These are phyloP conservation scores for Echeveria elegans DNA, from an alignment of 164 flowering plant genomes.

Conservation along the genomic window DNA sequence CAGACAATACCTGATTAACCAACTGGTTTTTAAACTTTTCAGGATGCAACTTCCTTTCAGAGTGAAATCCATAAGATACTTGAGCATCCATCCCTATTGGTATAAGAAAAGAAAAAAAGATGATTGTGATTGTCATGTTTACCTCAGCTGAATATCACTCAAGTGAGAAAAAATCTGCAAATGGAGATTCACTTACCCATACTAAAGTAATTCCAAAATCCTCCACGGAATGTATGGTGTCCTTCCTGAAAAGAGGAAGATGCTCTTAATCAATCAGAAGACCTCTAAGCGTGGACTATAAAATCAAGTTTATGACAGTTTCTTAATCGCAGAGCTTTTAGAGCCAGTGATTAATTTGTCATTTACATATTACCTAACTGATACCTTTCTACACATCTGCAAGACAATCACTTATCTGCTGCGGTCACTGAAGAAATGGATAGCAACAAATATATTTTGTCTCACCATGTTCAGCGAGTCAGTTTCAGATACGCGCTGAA, in stretches of 20 bases:
- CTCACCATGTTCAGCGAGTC: constrained; percentile 56
- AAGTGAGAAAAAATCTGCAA: neutral
- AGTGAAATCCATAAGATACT: constrained; percentile 91
- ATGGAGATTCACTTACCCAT: constrained; percentile 34
- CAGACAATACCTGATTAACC: constrained; percentile 57
- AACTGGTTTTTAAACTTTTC: constrained; percentile 81
- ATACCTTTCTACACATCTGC: no score
- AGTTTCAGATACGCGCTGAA: constrained; percentile 58
- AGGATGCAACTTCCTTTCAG: constrained; percentile 82
- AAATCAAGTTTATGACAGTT: no score
- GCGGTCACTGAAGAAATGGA: neutral
- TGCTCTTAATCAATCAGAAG: no score
- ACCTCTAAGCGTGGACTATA: no score
- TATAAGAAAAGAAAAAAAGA: neutral
- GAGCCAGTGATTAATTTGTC: no score
- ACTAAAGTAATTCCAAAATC: constrained; percentile 98
- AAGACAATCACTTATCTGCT: no score
- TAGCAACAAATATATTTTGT: neutral
- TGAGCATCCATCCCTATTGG: constrained; percentile 99
- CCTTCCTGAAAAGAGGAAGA: constrained; percentile 49
- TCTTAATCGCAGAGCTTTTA: no score
- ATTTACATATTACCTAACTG: no score
- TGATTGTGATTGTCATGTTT: neutral
- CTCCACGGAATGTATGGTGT: constrained; percentile 77
- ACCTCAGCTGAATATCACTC: neutral